These are phyloP conservation scores for Dysphania ambrosioides DNA, from an alignment of 148 eudicot genomes.

Conservation along the genomic window DNA sequence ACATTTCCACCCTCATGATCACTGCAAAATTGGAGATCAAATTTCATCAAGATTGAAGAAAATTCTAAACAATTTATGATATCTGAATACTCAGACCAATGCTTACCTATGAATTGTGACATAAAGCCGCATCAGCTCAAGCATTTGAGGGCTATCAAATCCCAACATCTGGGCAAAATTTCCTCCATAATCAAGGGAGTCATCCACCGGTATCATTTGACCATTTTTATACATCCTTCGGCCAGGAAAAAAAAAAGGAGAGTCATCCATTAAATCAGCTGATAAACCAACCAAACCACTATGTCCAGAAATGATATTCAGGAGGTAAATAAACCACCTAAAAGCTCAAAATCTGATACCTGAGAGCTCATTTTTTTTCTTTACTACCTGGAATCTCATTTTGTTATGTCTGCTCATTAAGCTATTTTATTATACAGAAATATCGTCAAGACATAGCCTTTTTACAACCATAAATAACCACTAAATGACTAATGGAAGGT, in stretches of 20 bases:
- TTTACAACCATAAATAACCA: background rate
- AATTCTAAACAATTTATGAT: background rate
- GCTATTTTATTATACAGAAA: background rate
- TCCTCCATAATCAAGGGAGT: conserved; percentile 91
- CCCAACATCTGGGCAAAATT: conserved; percentile 97
- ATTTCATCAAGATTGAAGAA: background rate
- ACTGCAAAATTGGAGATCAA: conserved; percentile 45
- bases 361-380: background rate
- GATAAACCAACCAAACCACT: background rate
- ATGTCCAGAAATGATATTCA: too few relatives aligned
- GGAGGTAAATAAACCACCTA: too few relatives aligned
- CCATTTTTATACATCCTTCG: conserved; percentile 92
- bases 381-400: background rate
- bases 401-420: background rate
- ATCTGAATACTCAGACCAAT: background rate
- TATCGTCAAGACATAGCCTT: background rate
- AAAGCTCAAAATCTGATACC: background rate
- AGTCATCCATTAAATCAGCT: conserved; percentile 8
- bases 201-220: conserved; percentile 54
- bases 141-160: conserved; percentile 79
- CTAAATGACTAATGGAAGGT: background rate
- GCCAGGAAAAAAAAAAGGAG: conserved; percentile 15
- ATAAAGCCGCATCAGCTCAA: conserved; percentile 94
- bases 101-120: conserved; percentile 78
- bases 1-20: conserved; percentile 99